A percentile compares a stretch with the other conserved stretches of the same genome.
Conservation (phyloP, 345 rosid species). For the Carallia pectinifolia region DNA sequence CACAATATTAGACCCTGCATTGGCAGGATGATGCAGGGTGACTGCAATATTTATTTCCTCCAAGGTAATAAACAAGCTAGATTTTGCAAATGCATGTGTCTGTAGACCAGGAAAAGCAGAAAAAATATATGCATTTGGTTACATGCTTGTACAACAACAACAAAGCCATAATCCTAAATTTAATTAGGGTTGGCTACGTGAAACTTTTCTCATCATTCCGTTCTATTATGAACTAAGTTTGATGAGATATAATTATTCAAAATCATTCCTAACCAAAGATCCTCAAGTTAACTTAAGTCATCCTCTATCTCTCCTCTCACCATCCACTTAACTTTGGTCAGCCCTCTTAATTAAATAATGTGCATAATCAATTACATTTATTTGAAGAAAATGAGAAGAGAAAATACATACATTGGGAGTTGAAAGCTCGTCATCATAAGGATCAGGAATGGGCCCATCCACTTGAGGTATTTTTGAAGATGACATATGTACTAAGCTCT, state of each 20-base stretch:
- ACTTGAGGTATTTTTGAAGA: constrained; percentile 68
- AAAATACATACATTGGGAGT: constrained; percentile 79
- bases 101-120: too few relatives aligned
- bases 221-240: too few relatives aligned
- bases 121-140: too few relatives aligned
- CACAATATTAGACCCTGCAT: not conserved
- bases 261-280: too few relatives aligned
- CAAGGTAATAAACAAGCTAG: not conserved
- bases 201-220: too few relatives aligned
- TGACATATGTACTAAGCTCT: constrained; percentile 21
- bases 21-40: not conserved
- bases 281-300: too few relatives aligned
- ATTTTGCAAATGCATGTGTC: not conserved
- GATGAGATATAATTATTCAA: too few relatives aligned
- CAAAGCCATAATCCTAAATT: too few relatives aligned
- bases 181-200: too few relatives aligned
- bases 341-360: not conserved
- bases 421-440: constrained; percentile 84
- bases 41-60: not conserved
- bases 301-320: too few relatives aligned
- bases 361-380: not conserved
- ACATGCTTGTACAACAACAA: too few relatives aligned
- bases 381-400: not conserved
- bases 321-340: too few relatives aligned
- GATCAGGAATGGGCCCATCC: constrained; percentile 95